Base-by-base conservation (phyloP, 2,329 filamentous ascomycete species). In the Arthroderma sp. region DNA sequence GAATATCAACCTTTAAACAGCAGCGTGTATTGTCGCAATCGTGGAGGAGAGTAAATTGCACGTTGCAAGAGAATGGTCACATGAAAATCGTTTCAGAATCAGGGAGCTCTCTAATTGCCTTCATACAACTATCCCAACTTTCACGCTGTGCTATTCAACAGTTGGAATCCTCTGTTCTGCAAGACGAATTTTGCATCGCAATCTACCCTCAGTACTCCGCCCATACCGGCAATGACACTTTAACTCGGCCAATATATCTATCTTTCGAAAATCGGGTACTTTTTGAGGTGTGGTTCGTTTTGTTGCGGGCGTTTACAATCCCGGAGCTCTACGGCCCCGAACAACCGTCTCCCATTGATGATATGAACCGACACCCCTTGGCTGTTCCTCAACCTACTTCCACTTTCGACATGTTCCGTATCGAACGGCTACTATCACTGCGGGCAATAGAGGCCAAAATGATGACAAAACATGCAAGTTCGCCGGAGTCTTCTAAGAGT, bases 211-310 rank as follows among this genome's bases (percentile, higher is more conserved):
- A 89, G 50, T 96, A 98, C 63, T 80, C 86, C 1, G 74, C 83
- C 6, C 78, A 78, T 15, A 76, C 85, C 1, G 82, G 78, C 2
- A 75, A 82, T 11, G 71, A 89, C 45, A 82, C 83, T 5, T 76
- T 89, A 29, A 80, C 86, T 48, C 79, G 85, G n/a, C 89, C 91
- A 0, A 80, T 96, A 32, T 95, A 94, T 59, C 71, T 98, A 31
- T 83, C 86, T 3, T 66, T 95, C 38, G 89, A 96, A 54, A 88
- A 78, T 28, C 77, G 88, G 36, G 79, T 94, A 5, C 71, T 94
- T n/a, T 94, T 93, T 56, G 91, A 98, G 60, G 91, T 95, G 8
- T 98, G 91, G 91, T 89, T 94, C 56, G 88, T 94, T 5, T 69
- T 98, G 6, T 64, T 98, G 29, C 78, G 89, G 50, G 87, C 89